Evolutionary conservation across 148 eudicot genomes (phyloP).

Genomic region (Cornus kousa): DNA sequence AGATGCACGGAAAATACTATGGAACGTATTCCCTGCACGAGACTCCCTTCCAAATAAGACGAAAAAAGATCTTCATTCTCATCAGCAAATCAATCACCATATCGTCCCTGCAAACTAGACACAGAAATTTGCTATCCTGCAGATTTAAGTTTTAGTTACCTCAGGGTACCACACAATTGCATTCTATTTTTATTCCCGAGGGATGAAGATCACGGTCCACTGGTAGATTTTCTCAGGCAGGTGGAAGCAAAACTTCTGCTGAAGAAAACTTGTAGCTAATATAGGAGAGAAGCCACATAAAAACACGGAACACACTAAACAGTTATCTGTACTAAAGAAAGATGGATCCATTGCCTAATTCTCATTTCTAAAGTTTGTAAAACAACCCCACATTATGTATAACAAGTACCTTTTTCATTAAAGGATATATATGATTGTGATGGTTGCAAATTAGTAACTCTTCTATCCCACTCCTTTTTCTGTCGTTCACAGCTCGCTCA

Average conservation of each 20-base stretch:
- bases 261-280: neutral
- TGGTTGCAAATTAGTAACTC: no score
- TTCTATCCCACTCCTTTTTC: no score
- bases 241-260: neutral
- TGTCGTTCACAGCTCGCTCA: no score
- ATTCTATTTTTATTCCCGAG: neutral
- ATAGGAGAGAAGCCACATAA: neutral
- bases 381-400: no score
- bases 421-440: no score
- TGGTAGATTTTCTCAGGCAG: neutral
- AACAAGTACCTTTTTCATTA: neutral
- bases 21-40: neutral
- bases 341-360: no score
- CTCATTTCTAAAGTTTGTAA: no score
- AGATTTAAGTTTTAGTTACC: neutral
- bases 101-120: conserved; percentile 4
- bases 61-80: neutral
- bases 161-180: neutral
- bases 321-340: no score
- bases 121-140: neutral
- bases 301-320: neutral
- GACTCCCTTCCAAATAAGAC: neutral
- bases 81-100: neutral
- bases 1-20: no score
- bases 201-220: neutral